Conservation (phyloP, 2,329 filamentous ascomycete species). For the Colletotrichum gigasporum region DNA sequence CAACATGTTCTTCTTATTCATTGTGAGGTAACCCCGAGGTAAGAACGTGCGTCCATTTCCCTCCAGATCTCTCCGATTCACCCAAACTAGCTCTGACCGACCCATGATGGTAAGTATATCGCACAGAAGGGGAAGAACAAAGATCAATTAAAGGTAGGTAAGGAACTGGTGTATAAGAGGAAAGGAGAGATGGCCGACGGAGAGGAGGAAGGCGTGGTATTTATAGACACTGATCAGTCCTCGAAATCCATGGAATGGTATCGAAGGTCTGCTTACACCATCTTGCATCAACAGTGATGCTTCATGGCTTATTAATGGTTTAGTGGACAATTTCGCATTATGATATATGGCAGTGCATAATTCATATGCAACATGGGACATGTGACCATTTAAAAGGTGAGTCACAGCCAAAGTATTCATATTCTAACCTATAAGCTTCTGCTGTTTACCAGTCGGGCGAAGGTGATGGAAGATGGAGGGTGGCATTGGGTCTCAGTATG, state of each 20-base stretch:
- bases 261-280: not conserved
- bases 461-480: not conserved
- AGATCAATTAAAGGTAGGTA: not conserved
- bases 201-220: not conserved
- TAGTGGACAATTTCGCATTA: not conserved
- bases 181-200: not conserved
- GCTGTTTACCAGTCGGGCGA: not conserved
- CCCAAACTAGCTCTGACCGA: not conserved
- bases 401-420: not conserved
- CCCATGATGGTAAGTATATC: not conserved
- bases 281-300: not conserved
- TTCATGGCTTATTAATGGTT: not conserved
- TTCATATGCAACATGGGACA: not conserved
- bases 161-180: not conserved
- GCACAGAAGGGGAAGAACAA: not conserved
- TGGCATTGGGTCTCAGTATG: not conserved
- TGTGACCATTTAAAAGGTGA: not conserved
- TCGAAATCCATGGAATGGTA: not conserved
- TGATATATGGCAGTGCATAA: not conserved
- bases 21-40: not conserved
- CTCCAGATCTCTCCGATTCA: not conserved
- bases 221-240: not conserved
- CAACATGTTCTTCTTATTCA: not conserved
- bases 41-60: not conserved
- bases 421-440: not conserved